These are phyloP conservation scores for Talaromyces nanjingensis DNA, from an alignment of 495 filamentous ascomycete genomes.

Conservation along the genomic window DNA sequence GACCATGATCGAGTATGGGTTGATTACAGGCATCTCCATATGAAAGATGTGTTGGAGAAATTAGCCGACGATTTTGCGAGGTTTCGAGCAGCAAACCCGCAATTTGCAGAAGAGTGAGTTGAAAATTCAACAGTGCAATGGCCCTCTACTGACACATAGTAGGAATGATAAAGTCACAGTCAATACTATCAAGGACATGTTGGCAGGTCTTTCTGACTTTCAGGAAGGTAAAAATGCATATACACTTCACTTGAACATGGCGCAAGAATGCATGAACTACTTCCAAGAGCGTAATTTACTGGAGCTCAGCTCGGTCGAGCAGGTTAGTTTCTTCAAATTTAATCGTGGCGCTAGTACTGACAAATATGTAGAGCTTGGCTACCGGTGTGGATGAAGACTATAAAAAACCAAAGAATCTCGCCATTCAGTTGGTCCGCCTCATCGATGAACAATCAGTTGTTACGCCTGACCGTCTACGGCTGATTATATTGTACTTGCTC, in stretches of 20 bases:
- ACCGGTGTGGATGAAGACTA: slow-evolving; percentile 92
- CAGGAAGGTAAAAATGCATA: slow-evolving; percentile 93
- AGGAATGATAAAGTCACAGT: slow-evolving; percentile 61
- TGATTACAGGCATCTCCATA: slow-evolving; percentile 85
- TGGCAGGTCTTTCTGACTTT: slow-evolving; percentile 89
- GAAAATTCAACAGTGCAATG: too few relatives aligned
- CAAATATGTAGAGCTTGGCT: slow-evolving; percentile 56
- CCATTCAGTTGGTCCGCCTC: slow-evolving; percentile 76
- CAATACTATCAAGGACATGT: slow-evolving; percentile 93
- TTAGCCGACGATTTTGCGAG: slow-evolving; percentile 86
- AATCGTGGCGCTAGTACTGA: slow-evolving; percentile 8
- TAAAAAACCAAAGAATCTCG: slow-evolving; percentile 80
- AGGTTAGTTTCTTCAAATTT: slow-evolving; percentile 30
- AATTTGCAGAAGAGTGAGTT: slow-evolving; percentile 68
- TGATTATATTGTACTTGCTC: slow-evolving; percentile 78
- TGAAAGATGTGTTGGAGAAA: slow-evolving; percentile 96
- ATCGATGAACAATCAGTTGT: slow-evolving; percentile 71
- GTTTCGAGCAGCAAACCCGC: slow-evolving; percentile 87
- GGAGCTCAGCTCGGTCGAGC: slow-evolving; percentile 81
- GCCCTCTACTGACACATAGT: not conserved
- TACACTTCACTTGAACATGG: slow-evolving; percentile 92
- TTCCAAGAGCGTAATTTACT: slow-evolving; percentile 79
- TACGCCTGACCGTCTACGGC: slow-evolving; percentile 68
- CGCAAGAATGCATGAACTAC: slow-evolving; percentile 92
- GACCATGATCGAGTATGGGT: slow-evolving; percentile 93